Conservation (phyloP, 2,329 filamentous ascomycete species). For the Colletotrichum incanum region DNA sequence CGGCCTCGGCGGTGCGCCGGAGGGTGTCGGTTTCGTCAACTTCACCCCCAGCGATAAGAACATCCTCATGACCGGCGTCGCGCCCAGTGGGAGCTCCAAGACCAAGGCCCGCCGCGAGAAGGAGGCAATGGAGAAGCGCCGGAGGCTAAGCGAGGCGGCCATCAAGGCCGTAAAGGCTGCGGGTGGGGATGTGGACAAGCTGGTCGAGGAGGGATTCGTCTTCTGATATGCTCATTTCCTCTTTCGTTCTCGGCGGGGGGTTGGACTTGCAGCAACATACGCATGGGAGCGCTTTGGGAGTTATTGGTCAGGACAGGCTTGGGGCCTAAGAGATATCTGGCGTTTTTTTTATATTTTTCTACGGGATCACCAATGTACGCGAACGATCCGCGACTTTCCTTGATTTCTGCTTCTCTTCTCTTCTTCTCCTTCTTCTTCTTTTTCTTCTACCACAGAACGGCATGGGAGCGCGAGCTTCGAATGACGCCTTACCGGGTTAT, state of each 20-base stretch:
- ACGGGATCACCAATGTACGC: conserved; percentile 23
- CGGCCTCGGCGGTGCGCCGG: conserved; percentile 49
- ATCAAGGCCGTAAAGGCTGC: conserved; percentile 79
- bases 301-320: conserved; percentile 26
- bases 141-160: conserved; percentile 78
- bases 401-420: conserved; percentile 4
- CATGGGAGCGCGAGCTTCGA: conserved; percentile 29
- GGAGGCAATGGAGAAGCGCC: conserved; percentile 84
- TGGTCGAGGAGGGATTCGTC: conserved; percentile 67
- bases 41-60: conserved; percentile 86
- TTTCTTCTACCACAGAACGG: conserved; percentile 6
- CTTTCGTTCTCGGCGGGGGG: neutral
- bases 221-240: conserved; percentile 49
- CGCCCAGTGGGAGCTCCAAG: conserved; percentile 91
- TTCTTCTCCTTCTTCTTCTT: neutral
- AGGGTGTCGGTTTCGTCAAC: conserved; percentile 82
- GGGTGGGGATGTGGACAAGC: conserved; percentile 75
- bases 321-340: conserved; percentile 15
- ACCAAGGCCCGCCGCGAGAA: conserved; percentile 94
- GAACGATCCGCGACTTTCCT: conserved; percentile 15
- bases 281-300: conserved; percentile 30
- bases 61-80: conserved; percentile 89
- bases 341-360: too few relatives aligned
- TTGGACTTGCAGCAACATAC: conserved; percentile 9
- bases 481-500: neutral